Evolutionary conservation across 805 yeast genomes (phyloP).

Genomic region (Kregervanrija fluxuum): DNA sequence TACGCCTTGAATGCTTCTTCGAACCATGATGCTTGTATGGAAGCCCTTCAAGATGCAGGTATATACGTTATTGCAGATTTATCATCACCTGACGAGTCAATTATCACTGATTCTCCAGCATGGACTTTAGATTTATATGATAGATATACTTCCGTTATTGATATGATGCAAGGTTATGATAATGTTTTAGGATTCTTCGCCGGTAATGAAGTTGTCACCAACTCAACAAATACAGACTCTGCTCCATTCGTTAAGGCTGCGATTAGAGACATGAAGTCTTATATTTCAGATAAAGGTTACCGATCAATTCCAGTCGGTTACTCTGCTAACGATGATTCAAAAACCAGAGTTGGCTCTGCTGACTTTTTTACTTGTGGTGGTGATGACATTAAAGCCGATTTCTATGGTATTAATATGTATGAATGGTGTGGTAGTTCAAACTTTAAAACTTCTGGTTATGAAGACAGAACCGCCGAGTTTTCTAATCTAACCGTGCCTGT

Average conservation of each 20-base stretch:
- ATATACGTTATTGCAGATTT: slow-evolving; percentile 88
- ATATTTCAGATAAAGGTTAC: slow-evolving; percentile 59
- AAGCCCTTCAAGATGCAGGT: slow-evolving; percentile 70
- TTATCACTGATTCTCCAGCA: slow-evolving; percentile 66
- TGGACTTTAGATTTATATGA: slow-evolving; percentile 70
- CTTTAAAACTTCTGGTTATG: slow-evolving; percentile 59
- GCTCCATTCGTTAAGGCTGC: slow-evolving; percentile 97
- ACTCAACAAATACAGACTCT: slow-evolving; percentile 73
- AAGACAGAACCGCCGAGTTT: slow-evolving; percentile 65
- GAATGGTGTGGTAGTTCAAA: slow-evolving; percentile 77
- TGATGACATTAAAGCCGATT: slow-evolving; percentile 57
- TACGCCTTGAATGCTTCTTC: slow-evolving; percentile 72
- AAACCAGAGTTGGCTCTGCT: slow-evolving; percentile 72
- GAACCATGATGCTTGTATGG: slow-evolving; percentile 75
- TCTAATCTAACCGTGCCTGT: slow-evolving; percentile 67
- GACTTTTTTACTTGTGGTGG: slow-evolving; percentile 83
- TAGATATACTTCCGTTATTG: slow-evolving; percentile 79
- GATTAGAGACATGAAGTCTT: slow-evolving; percentile 76
- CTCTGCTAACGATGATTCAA: slow-evolving; percentile 83
- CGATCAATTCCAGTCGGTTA: slow-evolving; percentile 90
- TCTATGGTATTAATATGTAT: slow-evolving; percentile 81
- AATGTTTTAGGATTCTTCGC: slow-evolving; percentile 93
- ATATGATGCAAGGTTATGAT: slow-evolving; percentile 65
- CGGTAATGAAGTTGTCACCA: slow-evolving; percentile 94
- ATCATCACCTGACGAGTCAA: slow-evolving; percentile 75